phyloP scores from a whole-genome alignment of 148 eudicot genomes.

The Arctostaphylos glauca region DNA sequence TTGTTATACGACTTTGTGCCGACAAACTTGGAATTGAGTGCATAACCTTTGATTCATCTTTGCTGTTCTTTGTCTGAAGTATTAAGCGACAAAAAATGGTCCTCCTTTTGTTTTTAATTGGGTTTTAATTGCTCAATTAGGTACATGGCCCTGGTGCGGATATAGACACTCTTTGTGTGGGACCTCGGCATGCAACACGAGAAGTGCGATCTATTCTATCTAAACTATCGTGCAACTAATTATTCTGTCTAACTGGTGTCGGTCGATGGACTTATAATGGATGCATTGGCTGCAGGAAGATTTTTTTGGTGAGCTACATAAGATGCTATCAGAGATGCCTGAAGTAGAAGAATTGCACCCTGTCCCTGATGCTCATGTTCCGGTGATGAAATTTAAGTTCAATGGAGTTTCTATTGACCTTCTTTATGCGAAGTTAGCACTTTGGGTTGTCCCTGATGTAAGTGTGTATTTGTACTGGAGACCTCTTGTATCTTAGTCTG shows the following conservation, averaged over 20 bases:
- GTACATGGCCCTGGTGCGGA: conserved; percentile 82
- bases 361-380: conserved; percentile 69
- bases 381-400: conserved; percentile 62
- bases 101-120: not conserved
- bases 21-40: not conserved
- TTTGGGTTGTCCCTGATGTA: conserved; percentile 69
- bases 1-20: not conserved
- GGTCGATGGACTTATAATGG: conserved; percentile 7
- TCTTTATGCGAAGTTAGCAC: conserved; percentile 59
- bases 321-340: conserved; percentile 56
- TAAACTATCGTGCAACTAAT: not conserved
- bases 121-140: conserved; percentile 17
- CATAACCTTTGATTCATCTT: not conserved
- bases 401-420: conserved; percentile 68
- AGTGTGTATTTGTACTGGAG: conserved; percentile 14
- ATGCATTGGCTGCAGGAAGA: conserved; percentile 41
- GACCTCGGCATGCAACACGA: conserved; percentile 68
- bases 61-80: not conserved
- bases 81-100: too few relatives aligned
- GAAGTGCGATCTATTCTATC: conserved; percentile 36
- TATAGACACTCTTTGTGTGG: conserved; percentile 71
- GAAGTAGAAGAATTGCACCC: conserved; percentile 60
- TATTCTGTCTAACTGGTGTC: not conserved
- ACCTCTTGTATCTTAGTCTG: not conserved
- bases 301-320: conserved; percentile 63